A percentile compares a stretch with the other conserved stretches of the same genome.
These are phyloP conservation scores for Daldinia sp. DNA, from an alignment of 2,329 filamentous ascomycete genomes.

Conservation along the genomic window DNA sequence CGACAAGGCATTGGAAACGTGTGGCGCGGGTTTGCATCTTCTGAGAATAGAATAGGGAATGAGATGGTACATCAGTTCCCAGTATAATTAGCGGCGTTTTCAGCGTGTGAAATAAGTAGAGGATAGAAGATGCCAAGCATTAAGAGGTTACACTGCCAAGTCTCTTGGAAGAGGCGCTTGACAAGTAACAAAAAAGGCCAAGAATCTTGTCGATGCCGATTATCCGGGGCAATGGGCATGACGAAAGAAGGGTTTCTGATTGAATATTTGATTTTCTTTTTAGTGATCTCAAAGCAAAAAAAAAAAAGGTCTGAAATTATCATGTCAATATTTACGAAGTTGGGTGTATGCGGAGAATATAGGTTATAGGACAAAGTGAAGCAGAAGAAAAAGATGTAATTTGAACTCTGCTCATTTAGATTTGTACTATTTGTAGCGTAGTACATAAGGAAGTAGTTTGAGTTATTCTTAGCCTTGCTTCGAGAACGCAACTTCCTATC, in stretches of 20 bases:
- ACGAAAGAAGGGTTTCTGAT: constrained; percentile 3
- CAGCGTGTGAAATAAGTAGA: neutral
- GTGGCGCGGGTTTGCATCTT: constrained; percentile 7
- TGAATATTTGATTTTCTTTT: neutral
- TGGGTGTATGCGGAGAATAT: neutral
- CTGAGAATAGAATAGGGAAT: constrained; percentile 11
- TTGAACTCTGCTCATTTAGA: too few species aligned
- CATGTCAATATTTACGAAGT: neutral
- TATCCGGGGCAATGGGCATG: constrained; percentile 40
- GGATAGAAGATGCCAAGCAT: constrained; percentile 31
- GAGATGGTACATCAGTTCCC: neutral
- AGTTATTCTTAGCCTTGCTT: constrained; percentile 1
- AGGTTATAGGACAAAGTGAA: neutral
- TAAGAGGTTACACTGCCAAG: constrained; percentile 39
- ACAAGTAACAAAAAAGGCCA: constrained; percentile 28
- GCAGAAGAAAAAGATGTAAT: neutral
- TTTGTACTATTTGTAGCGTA: neutral
- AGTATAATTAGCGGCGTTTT: neutral
- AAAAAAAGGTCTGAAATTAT: neutral
- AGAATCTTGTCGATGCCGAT: constrained; percentile 34
- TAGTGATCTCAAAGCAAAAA: neutral
- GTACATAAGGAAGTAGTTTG: neutral
- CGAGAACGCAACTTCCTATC: neutral
- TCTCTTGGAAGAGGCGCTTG: constrained; percentile 30
- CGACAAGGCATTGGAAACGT: constrained; percentile 4